These are phyloP conservation scores for Penicillium cinerascens DNA, from an alignment of 495 filamentous ascomycete species.

Conservation along the genomic window DNA sequence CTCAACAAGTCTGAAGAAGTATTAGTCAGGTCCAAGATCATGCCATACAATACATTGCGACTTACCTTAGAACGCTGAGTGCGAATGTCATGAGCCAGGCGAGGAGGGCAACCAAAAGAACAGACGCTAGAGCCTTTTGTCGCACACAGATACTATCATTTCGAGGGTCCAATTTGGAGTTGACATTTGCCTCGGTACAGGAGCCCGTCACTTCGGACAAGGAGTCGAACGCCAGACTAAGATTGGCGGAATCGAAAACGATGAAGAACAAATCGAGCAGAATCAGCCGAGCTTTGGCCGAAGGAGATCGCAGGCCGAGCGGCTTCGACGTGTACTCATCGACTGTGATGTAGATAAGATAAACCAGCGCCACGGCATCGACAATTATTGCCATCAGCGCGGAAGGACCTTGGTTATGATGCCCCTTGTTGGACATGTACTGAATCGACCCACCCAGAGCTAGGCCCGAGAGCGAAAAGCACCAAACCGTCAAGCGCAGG, in stretches of 20 bases:
- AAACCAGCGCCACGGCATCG: slow-evolving; percentile 83
- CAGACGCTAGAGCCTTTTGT: slow-evolving; percentile 74
- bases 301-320: slow-evolving; percentile 75
- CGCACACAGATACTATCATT: slow-evolving; percentile 57
- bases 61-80: slow-evolving; percentile 79
- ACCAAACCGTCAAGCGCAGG: slow-evolving; percentile 77
- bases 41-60: background rate
- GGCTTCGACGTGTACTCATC: slow-evolving; percentile 96
- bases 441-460: slow-evolving; percentile 74
- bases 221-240: slow-evolving; percentile 83
- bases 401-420: slow-evolving; percentile 61
- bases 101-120: slow-evolving; percentile 77
- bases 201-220: slow-evolving; percentile 67
- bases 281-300: slow-evolving; percentile 80
- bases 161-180: slow-evolving; percentile 34
- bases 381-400: slow-evolving; percentile 88
- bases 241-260: slow-evolving; percentile 89
- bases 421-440: slow-evolving; percentile 47
- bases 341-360: slow-evolving; percentile 88
- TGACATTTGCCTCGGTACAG: slow-evolving; percentile 45
- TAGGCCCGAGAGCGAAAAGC: slow-evolving; percentile 79
- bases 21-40: background rate
- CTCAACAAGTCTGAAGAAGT: slow-evolving; percentile 57
- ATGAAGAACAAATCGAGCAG: slow-evolving; percentile 94
- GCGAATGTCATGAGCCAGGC: slow-evolving; percentile 89